A percentile compares a stretch with the other conserved stretches of the same genome.
Conservation (phyloP, 2,329 filamentous ascomycete species). For the Pseudogymnoascus sp. region DNA sequence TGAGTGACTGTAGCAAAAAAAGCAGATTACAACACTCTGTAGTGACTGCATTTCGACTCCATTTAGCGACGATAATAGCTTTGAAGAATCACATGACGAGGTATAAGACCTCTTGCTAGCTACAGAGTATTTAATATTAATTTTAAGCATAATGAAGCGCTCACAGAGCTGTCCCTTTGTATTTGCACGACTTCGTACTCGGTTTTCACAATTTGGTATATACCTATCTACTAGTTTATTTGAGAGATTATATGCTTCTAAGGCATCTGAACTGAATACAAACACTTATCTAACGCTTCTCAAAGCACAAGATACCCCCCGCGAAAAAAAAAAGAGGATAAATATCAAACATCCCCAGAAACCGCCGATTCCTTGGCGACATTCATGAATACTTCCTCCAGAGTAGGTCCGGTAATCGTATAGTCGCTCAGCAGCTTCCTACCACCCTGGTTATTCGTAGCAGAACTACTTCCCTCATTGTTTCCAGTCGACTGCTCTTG, state of each 20-base stretch:
- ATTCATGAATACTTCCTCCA: constrained; percentile 26
- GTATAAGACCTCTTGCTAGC: no score
- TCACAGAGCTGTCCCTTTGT: background rate
- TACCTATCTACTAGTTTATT: background rate
- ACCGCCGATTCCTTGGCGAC: constrained; percentile 20
- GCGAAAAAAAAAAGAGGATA: background rate
- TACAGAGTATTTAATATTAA: no score
- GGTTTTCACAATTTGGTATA: background rate
- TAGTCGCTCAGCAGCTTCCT: constrained; percentile 19
- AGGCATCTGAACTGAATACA: background rate
- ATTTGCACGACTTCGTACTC: background rate
- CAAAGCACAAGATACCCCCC: background rate
- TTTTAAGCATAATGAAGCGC: background rate
- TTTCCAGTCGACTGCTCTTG: constrained; percentile 9
- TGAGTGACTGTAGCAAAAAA: background rate
- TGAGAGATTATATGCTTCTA: background rate
- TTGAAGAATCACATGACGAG: no score
- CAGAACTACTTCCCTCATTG: constrained; percentile 12
- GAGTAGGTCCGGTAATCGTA: constrained; percentile 22
- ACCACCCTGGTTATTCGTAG: background rate
- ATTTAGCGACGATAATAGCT: background rate
- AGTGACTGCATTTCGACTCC: background rate
- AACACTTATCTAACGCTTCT: background rate
- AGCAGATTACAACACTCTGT: background rate
- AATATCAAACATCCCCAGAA: constrained; percentile 9